phyloP scores from a whole-genome alignment of 352 stramenopile genomes.

The Pythium inflatum region DNA sequence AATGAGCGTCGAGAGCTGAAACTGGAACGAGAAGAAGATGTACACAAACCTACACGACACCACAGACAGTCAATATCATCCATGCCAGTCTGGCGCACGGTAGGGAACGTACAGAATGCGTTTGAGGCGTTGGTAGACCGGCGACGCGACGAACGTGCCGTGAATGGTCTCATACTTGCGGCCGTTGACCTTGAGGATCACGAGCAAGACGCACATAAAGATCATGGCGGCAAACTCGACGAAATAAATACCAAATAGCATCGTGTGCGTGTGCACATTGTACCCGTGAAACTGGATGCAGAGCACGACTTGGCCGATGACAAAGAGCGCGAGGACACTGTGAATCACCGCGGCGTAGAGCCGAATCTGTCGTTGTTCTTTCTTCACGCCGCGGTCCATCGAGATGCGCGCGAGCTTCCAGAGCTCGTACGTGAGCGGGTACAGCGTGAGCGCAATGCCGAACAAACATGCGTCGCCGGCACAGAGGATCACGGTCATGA shows the following conservation, averaged over 20 bases:
- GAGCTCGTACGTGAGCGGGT: slow-evolving; percentile 65
- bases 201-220: slow-evolving; percentile 55
- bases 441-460: slow-evolving; percentile 50
- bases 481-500: slow-evolving; percentile 42
- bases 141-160: slow-evolving; percentile 63
- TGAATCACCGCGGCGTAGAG: slow-evolving; percentile 42
- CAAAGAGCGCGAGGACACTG: slow-evolving; percentile 37
- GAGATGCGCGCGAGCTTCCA: slow-evolving; percentile 55
- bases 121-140: slow-evolving; percentile 73
- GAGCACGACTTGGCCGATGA: slow-evolving; percentile 36
- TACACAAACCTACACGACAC: slow-evolving; percentile 49
- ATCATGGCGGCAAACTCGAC: slow-evolving; percentile 53
- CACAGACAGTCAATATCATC: background rate
- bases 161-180: slow-evolving; percentile 71
- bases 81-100: slow-evolving; percentile 5
- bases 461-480: slow-evolving; percentile 59
- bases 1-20: slow-evolving; percentile 37
- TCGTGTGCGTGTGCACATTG: slow-evolving; percentile 51
- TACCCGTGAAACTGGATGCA: slow-evolving; percentile 46
- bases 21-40: slow-evolving; percentile 62
- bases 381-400: slow-evolving; percentile 59
- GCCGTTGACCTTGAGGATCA: slow-evolving; percentile 50
- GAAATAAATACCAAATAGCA: slow-evolving; percentile 47
- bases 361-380: slow-evolving; percentile 48
- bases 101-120: slow-evolving; percentile 52